Base-by-base conservation (phyloP, 2,329 filamentous ascomycete genomes). In the Claviceps fusiformis region DNA sequence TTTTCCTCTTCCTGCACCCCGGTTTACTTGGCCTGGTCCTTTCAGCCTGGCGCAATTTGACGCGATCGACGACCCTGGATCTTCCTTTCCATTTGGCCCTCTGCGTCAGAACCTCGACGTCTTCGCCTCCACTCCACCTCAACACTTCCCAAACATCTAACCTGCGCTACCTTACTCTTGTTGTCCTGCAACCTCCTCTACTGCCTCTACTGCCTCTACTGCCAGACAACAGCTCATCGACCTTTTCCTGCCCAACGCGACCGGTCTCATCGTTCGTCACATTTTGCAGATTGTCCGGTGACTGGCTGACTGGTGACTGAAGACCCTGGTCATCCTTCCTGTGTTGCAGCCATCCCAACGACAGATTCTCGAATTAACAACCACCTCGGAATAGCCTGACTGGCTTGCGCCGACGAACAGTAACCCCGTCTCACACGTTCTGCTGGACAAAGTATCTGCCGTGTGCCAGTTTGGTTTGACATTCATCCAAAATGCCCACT, bases 401-500 rank as follows among this genome's bases (percentile, higher is more conserved):
- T 29, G 46, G 53, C 48, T 55, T 47, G 35, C 43, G 31, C 48
- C 33, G 4, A 19, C 33, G 17, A 39, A n/a, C 8, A 53, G 29
- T 11, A 44, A 10, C 45, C 45, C 44, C n/a, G 45, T 50, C 54
- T 50, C 37, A 44, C 27, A 19, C 19, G 5, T 49, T 44, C 53
- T 50, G 46, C 50, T 31, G 3, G 33, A 31, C 35, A 52, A 49
- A n/a, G 3, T 37, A 8, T 35, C 31, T 37, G 47, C 31, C 47
- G n/a, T 52, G 45, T 19, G 29, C 41, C 46, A 29, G 35, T 41
- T 17, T 11, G 43, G 31, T 49, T 44, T 49, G 19, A 53, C 49
- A 41, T 45, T 52, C 24, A 8, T 15, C 3, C 49, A 55, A 9
- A 55, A 82, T 82, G 79, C 77, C 78, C 65, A 67, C 73, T 58